Evolutionary conservation across 106 monocot species (phyloP).

Genomic region (Alisma plantagoaquatica): DNA sequence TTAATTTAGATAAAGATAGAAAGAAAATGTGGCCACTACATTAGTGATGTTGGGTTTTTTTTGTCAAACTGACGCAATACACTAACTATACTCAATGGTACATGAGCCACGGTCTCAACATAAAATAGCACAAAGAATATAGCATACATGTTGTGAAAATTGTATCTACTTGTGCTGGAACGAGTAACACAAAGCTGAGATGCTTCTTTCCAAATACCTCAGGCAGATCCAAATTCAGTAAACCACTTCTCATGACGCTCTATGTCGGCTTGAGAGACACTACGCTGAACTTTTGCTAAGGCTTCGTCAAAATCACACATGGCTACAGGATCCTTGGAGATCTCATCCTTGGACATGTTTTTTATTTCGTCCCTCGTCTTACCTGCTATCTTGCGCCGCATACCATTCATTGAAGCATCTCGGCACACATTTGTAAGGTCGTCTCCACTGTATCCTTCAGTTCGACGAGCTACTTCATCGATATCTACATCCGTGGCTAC

Average conservation of each 20-base stretch:
- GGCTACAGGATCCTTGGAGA: conserved; percentile 91
- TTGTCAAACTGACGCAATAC: too few species aligned
- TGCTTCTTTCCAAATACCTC: too few species aligned
- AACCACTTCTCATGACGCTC: conserved; percentile 99
- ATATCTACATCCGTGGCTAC: conserved; percentile 84
- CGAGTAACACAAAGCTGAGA: too few species aligned
- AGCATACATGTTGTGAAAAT: too few species aligned
- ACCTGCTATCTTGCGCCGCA: conserved; percentile 93
- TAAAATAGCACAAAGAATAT: too few species aligned
- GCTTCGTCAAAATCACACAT: conserved; percentile 99
- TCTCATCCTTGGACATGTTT: conserved; percentile 98
- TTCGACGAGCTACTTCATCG: conserved; percentile 77
- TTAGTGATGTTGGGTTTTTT: too few species aligned
- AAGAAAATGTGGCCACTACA: too few species aligned
- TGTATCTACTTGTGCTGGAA: too few species aligned
- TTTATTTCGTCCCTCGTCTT: conserved; percentile 97
- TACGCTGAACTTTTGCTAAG: conserved; percentile 81
- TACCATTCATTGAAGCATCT: conserved; percentile 91
- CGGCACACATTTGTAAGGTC: conserved; percentile 91
- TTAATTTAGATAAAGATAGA: too few species aligned
- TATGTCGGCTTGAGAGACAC: conserved; percentile 80
- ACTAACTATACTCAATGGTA: too few species aligned
- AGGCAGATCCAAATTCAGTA: conserved; percentile 90
- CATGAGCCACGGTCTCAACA: too few species aligned
- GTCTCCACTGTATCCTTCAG: conserved; percentile 97